Evolutionary conservation across 192 early-diverging fungal species (phyloP).

Genomic region (Linnemannia schmuckeri): DNA sequence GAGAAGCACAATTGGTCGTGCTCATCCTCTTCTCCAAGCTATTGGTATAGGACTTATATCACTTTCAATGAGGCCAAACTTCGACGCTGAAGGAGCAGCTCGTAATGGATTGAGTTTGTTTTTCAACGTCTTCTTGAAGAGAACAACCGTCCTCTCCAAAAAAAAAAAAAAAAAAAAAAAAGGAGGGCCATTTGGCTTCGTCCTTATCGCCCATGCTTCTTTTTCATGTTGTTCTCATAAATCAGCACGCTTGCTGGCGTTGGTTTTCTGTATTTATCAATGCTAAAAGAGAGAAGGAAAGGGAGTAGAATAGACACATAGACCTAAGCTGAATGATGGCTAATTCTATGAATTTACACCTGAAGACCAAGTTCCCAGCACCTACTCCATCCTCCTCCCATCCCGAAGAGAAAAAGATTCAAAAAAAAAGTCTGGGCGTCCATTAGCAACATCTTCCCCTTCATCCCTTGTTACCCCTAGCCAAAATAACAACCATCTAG

Average conservation of each 20-base stretch:
- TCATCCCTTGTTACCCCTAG: neutral
- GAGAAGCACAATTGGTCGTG: neutral
- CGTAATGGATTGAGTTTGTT: neutral
- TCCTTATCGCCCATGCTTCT: neutral
- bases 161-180: too few relatives aligned
- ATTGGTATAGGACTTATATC: neutral
- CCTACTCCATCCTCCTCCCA: neutral
- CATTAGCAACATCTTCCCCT: neutral
- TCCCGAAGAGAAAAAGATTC: neutral
- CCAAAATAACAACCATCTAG: neutral
- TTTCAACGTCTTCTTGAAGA: neutral
- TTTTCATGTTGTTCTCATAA: neutral
- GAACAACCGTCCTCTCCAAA: neutral
- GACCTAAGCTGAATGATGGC: neutral
- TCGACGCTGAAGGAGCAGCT: neutral
- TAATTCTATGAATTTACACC: neutral
- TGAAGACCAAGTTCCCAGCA: neutral
- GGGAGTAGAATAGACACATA: neutral
- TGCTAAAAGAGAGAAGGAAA: neutral
- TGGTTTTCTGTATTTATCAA: neutral
- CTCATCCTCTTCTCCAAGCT: neutral
- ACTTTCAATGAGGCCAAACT: too few relatives aligned
- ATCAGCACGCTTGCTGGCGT: neutral
- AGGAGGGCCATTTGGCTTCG: too few relatives aligned
- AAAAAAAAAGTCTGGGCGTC: neutral